These are phyloP conservation scores for Polygonum maritimum DNA, from an alignment of 148 eudicot species.

Conservation along the genomic window DNA sequence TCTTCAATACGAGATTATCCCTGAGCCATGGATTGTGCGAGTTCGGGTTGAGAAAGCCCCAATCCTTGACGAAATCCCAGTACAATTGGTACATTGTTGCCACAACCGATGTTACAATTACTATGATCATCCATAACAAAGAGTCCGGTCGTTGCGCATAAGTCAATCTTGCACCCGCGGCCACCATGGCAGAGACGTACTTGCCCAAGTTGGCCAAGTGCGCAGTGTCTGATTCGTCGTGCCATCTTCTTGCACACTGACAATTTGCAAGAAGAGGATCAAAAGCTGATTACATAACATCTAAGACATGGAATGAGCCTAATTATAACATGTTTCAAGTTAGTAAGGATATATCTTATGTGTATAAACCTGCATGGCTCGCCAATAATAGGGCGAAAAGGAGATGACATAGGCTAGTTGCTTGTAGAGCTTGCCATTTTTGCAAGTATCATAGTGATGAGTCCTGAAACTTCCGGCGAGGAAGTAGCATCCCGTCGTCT, in stretches of 20 bases:
- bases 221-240: conserved; percentile 46
- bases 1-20: conserved; percentile 76
- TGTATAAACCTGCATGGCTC: conserved; percentile 79
- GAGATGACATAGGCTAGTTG: conserved; percentile 86
- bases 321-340: too few relatives aligned
- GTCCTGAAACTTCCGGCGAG: conserved; percentile 64
- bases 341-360: too few relatives aligned
- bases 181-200: conserved; percentile 95
- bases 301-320: background rate
- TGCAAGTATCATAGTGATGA: conserved; percentile 46
- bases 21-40: conserved; percentile 76
- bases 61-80: conserved; percentile 96
- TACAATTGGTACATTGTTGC: conserved; percentile 88
- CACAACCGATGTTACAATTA: conserved; percentile 52
- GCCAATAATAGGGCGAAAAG: conserved; percentile 93
- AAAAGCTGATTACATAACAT: background rate
- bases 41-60: conserved; percentile 65
- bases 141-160: conserved; percentile 43
- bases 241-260: conserved; percentile 93
- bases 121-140: conserved; percentile 45
- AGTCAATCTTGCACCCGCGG: conserved; percentile 85
- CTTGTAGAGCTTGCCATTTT: conserved; percentile 56
- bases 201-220: conserved; percentile 87
- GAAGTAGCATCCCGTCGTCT: conserved; percentile 76
- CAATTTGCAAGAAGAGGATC: background rate